phyloP scores from a whole-genome alignment of 208 protist genomes.

The Phytomonas sp. region DNA sequence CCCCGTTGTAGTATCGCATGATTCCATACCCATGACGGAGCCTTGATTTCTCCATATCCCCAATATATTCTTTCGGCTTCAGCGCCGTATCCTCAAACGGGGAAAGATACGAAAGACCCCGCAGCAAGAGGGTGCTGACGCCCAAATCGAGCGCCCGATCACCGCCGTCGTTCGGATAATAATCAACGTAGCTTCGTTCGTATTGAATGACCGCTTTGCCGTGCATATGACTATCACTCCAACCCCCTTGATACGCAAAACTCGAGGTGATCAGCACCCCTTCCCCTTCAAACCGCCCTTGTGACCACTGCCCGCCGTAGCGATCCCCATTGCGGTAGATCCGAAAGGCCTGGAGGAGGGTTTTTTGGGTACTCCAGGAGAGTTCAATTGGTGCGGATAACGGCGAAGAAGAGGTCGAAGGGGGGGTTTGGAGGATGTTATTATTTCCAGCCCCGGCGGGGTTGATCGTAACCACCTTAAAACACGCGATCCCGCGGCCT shows the following conservation, averaged over 20 bases:
- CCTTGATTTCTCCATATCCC: conserved; percentile 47
- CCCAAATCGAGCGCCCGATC: conserved; percentile 6
- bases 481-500: conserved; percentile 66
- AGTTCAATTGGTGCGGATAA: conserved; percentile 7
- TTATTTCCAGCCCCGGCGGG: background rate
- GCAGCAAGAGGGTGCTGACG: conserved; percentile 38
- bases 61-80: conserved; percentile 60
- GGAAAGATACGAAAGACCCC: conserved; percentile 60
- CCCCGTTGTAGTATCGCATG: conserved; percentile 67
- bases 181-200: conserved; percentile 24
- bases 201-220: conserved; percentile 28
- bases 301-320: conserved; percentile 63
- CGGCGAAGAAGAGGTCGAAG: conserved; percentile 11
- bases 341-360: background rate
- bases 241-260: conserved; percentile 77
- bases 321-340: conserved; percentile 53
- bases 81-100: conserved; percentile 47
- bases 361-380: background rate
- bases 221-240: conserved; percentile 27
- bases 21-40: conserved; percentile 61
- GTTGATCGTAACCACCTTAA: conserved; percentile 17
- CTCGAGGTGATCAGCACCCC: conserved; percentile 52
- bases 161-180: conserved; percentile 3
- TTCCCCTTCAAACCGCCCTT: conserved; percentile 63
- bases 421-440: background rate